A percentile compares a stretch with the other conserved stretches of the same genome.
These are phyloP conservation scores for Phialocephala sp. DNA, from an alignment of 2,329 filamentous ascomycete species.

Conservation along the genomic window DNA sequence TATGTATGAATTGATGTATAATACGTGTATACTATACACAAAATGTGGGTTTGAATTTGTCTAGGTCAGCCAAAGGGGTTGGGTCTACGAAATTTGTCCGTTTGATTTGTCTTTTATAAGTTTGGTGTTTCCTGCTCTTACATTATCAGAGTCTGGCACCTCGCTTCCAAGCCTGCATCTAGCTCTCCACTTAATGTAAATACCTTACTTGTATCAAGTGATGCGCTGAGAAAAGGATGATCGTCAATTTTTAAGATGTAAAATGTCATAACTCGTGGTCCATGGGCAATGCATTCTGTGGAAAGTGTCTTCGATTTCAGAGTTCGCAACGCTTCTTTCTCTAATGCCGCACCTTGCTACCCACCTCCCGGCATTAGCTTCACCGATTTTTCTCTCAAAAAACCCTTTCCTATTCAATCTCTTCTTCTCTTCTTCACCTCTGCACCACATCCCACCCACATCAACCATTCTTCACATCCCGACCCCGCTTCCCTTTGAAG, in stretches of 20 bases:
- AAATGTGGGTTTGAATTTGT: not conserved
- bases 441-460: not conserved
- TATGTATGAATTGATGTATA: conserved; percentile 7
- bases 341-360: not conserved
- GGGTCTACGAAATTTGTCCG: too few species aligned
- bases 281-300: not conserved
- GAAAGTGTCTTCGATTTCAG: not conserved
- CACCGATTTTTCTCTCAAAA: not conserved
- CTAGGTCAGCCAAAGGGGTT: too few species aligned
- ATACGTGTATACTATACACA: not conserved
- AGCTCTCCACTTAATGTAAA: not conserved
- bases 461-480: not conserved
- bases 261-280: not conserved
- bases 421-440: not conserved
- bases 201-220: not conserved
- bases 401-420: not conserved
- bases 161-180: not conserved
- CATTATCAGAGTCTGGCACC: not conserved
- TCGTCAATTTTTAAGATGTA: not conserved
- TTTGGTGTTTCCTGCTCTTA: not conserved
- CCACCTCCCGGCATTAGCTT: not conserved
- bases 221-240: not conserved
- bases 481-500: not conserved
- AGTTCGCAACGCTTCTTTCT: not conserved
- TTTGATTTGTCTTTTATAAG: too few species aligned